Evolutionary conservation across 2,329 filamentous ascomycete genomes (phyloP).

Genomic region (Ploettnerulaceae sp.): DNA sequence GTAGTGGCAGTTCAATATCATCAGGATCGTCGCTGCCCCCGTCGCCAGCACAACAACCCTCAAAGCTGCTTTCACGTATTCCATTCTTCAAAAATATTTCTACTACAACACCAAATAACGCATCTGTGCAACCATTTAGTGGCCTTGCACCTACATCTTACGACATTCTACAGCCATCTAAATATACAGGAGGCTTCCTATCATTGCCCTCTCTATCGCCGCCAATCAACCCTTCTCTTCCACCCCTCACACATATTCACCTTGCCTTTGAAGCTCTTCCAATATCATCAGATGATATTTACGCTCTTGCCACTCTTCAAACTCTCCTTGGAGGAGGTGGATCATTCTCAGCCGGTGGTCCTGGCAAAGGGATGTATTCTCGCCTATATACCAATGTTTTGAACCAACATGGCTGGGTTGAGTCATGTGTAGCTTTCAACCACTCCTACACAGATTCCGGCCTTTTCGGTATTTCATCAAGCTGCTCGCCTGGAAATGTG

Average conservation of each 20-base stretch:
- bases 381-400: constrained; percentile 95
- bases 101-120: constrained; percentile 61
- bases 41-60: constrained; percentile 46
- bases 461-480: constrained; percentile 87
- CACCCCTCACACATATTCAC: constrained; percentile 86
- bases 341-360: constrained; percentile 93
- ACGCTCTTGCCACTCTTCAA: constrained; percentile 90
- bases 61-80: constrained; percentile 72
- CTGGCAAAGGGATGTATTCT: constrained; percentile 98
- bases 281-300: constrained; percentile 87
- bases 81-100: constrained; percentile 89
- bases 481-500: constrained; percentile 74
- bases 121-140: constrained; percentile 47
- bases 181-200: constrained; percentile 92
- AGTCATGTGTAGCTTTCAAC: constrained; percentile 93
- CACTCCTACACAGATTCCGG: constrained; percentile 95
- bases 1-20: constrained; percentile 36
- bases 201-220: constrained; percentile 76
- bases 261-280: constrained; percentile 93
- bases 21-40: constrained; percentile 36
- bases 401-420: constrained; percentile 96
- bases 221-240: constrained; percentile 70
- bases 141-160: constrained; percentile 42
- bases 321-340: constrained; percentile 93
- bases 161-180: constrained; percentile 61